phyloP scores from a whole-genome alignment of 2,329 filamentous ascomycete genomes.

The Bipolaris bicolor region DNA sequence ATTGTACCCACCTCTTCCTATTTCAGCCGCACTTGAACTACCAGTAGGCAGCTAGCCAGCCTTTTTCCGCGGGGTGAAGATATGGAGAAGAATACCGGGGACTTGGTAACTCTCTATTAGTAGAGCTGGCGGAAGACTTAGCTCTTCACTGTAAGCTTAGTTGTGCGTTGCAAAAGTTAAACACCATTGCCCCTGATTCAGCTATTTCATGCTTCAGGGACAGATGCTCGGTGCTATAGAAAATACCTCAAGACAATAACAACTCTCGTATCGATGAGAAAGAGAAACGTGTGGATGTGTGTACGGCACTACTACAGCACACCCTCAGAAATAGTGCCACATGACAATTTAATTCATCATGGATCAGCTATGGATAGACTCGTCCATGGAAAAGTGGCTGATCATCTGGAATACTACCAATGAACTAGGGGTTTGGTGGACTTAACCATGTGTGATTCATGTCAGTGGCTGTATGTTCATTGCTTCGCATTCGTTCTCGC shows the following conservation, averaged over 20 bases:
- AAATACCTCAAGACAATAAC: neutral
- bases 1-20: neutral
- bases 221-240: neutral
- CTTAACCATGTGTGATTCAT: neutral
- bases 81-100: neutral
- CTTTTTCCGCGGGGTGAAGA: neutral
- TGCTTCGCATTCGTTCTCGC: neutral
- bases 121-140: neutral
- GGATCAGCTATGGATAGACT: neutral
- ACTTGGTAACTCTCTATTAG: neutral
- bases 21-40: constrained; percentile 7
- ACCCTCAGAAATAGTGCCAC: neutral
- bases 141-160: neutral
- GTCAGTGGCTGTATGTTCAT: neutral
- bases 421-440: neutral
- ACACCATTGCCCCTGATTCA: neutral
- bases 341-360: neutral
- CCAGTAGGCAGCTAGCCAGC: neutral
- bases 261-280: neutral
- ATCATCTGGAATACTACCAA: neutral
- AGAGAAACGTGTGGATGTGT: neutral
- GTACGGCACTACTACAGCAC: neutral
- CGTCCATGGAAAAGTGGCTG: neutral
- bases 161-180: neutral
- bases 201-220: neutral